These are phyloP conservation scores for Carex cristatella DNA, from an alignment of 176 grass and related monocot species.

Conservation along the genomic window DNA sequence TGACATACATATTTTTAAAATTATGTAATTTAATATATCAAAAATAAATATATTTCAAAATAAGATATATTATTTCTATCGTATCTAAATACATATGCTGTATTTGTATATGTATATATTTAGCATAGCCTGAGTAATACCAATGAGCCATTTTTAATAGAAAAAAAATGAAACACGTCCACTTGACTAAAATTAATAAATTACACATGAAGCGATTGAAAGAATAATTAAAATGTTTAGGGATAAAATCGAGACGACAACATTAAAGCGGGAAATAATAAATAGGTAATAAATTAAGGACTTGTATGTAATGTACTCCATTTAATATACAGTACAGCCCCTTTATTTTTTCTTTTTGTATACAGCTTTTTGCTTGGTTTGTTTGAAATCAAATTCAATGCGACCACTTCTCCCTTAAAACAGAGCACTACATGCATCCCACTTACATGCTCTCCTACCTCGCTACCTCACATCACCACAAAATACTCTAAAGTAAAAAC, in stretches of 20 bases:
- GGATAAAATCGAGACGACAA: not conserved
- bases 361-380: not conserved
- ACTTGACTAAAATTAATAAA: too few species aligned
- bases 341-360: too few species aligned
- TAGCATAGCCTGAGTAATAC: not conserved
- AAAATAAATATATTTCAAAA: not conserved
- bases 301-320: not conserved
- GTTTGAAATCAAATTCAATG: slow-evolving; percentile 10
- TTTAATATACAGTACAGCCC: not conserved
- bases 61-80: not conserved
- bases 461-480: not conserved
- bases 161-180: too few species aligned
- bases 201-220: not conserved
- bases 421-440: slow-evolving; percentile 27
- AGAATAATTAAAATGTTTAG: not conserved
- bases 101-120: not conserved
- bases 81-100: not conserved
- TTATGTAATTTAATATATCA: not conserved
- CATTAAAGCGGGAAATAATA: not conserved
- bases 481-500: not conserved
- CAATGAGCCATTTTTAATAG: not conserved
- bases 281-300: not conserved
- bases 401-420: slow-evolving; percentile 16
- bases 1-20: not conserved
- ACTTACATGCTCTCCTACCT: not conserved